Base-by-base conservation (phyloP, 768 basidiomycete genomes). In the Naganishia randhawae region DNA sequence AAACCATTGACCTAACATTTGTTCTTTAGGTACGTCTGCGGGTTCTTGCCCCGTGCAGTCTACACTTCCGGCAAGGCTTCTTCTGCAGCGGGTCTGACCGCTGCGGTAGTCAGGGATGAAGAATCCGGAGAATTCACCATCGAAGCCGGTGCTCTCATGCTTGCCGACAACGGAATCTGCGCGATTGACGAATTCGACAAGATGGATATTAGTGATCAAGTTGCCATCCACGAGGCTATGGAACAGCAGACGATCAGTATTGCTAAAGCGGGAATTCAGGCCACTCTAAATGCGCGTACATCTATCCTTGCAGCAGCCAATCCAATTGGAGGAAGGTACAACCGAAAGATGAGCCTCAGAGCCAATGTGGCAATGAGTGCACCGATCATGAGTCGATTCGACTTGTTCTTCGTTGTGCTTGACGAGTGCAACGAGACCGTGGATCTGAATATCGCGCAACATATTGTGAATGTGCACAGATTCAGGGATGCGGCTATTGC, bases 181-280 rank as follows among this genome's bases (percentile, higher is more conserved):
- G 94, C 94, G n/a, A 99, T 99, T 75, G 96, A 99, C 82, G 96
- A 98, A 81, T 99, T 99, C 76, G 96, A 99, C 85, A 99, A 99
- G 81, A 99, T 99, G 96, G 95, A 98, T 78, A 87, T 97, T 63
- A 88, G 91, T 0, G 96, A 98, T 79, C 96, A 98, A 79, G 92
- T 98, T 50, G 96, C 96, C 39, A 98, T 99, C 74, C 96, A 99
- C 84, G 95, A 98, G 84, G 95, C 95, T 9, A 98, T 98, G 95
- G 95, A 98, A 87, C 95, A 98, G 82, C 94, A 97, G 82, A 98
- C 95, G 0, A 97, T 98, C 74, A 96, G 93, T 32, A 97, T 98
- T 71, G 96, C 96, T 48, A 99, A 99, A 79, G 96, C 96, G 1
- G 96, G 96, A 66, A 99, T 99, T 72, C 95, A 98, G 74, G 95